phyloP scores from a whole-genome alignment of 148 eudicot genomes.

The Drosera capensis region DNA sequence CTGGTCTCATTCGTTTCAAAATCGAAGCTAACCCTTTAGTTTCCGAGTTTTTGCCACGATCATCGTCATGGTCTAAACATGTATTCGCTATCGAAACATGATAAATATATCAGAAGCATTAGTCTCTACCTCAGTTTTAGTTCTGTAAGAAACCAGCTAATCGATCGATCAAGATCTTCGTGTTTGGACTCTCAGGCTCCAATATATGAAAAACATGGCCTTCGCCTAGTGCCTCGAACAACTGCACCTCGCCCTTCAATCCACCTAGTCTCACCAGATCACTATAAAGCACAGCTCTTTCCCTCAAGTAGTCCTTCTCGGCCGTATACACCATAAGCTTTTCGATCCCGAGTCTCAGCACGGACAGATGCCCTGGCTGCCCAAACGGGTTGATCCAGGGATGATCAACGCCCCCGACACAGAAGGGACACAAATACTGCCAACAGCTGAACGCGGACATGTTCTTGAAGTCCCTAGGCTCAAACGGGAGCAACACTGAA shows the following conservation, averaged over 20 bases:
- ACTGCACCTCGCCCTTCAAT: neutral
- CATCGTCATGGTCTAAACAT: too few species aligned
- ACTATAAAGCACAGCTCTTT: neutral
- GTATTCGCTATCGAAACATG: too few species aligned
- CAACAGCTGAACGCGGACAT: neutral
- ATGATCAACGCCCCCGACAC: neutral
- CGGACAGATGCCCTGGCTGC: neutral
- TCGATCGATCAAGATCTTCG: neutral
- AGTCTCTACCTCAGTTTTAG: too few species aligned
- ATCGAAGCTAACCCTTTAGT: too few species aligned
- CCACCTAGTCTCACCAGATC: neutral
- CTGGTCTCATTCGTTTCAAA: too few species aligned
- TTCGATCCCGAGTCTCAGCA: neutral
- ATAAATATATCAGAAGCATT: too few species aligned
- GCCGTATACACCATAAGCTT: constrained; percentile 1
- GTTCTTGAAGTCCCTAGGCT: constrained; percentile 1
- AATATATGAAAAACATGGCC: constrained; percentile 3
- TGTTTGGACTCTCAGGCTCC: neutral
- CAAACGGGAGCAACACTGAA: neutral
- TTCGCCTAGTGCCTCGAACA: neutral
- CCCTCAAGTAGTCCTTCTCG: neutral
- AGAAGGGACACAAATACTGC: neutral
- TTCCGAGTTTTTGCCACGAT: too few species aligned
- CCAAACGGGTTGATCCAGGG: neutral
- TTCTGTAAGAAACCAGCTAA: neutral